Percentiles rank a stretch among this genome's conserved stretches.
Conservation (phyloP, 495 filamentous ascomycete genomes). For the Penicillium fimorum region DNA sequence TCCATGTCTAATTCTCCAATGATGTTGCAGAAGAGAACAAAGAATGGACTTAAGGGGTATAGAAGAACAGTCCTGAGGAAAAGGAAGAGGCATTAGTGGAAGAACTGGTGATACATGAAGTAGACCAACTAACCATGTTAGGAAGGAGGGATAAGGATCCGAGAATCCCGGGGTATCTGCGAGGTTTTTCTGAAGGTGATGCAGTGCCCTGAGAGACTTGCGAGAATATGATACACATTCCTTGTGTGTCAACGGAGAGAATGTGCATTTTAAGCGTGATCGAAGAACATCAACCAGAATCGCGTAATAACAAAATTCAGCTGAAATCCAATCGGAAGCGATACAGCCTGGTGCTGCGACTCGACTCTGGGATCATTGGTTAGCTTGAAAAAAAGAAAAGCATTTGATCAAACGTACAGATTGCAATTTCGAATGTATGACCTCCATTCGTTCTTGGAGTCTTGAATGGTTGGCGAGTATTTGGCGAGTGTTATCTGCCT, state of each 20-base stretch:
- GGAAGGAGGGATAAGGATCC: slow-evolving; percentile 31
- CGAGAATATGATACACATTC: slow-evolving; percentile 29
- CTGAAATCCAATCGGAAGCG: slow-evolving; percentile 23
- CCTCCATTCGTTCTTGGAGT: slow-evolving; percentile 23
- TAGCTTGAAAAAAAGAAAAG: background rate
- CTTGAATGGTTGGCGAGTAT: slow-evolving; percentile 16
- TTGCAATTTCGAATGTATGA: slow-evolving; percentile 22
- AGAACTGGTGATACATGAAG: background rate
- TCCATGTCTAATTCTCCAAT: slow-evolving; percentile 25
- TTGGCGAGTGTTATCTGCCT: slow-evolving; percentile 7
- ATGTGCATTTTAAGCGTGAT: slow-evolving; percentile 22
- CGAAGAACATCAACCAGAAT: slow-evolving; percentile 35
- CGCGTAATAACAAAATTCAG: slow-evolving; percentile 30
- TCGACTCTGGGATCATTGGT: slow-evolving; percentile 13
- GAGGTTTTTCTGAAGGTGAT: slow-evolving; percentile 24
- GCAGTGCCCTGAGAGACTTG: slow-evolving; percentile 26
- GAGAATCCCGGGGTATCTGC: slow-evolving; percentile 20
- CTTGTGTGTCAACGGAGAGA: slow-evolving; percentile 24
- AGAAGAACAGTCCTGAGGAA: slow-evolving; percentile 26
- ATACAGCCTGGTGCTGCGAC: slow-evolving; percentile 13
- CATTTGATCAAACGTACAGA: slow-evolving; percentile 12
- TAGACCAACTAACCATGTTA: slow-evolving; percentile 25
- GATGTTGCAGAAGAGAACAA: slow-evolving; percentile 35
- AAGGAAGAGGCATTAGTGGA: no score
- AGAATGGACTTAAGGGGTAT: slow-evolving; percentile 33